Percentiles rank a stretch among this genome's conserved stretches.
Evolutionary conservation across 2,329 filamentous ascomycete genomes (phyloP).

Genomic region (Daldinia eschscholtzii): DNA sequence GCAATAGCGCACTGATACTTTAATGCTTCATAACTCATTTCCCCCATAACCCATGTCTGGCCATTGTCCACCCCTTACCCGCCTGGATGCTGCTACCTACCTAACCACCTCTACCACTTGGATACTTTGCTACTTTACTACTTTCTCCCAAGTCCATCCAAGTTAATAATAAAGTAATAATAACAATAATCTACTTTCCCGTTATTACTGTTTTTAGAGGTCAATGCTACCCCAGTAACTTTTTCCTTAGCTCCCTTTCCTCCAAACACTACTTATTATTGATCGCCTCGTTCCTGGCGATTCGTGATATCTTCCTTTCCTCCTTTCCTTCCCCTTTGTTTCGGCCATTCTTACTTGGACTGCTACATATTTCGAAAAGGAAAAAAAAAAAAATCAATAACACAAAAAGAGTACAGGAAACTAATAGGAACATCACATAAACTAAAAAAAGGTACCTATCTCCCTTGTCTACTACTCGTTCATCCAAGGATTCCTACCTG

Average conservation of each 20-base stretch:
- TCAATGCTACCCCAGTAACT: conserved; percentile 36
- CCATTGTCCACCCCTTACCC: conserved; percentile 49
- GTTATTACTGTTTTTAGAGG: conserved; percentile 50
- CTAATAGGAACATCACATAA: conserved; percentile 26
- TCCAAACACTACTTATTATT: conserved; percentile 43
- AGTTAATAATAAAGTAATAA: conserved; percentile 27
- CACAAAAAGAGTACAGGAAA: conserved; percentile 20
- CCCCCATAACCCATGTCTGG: conserved; percentile 48
- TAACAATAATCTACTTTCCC: conserved; percentile 51
- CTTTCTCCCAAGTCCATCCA: conserved; percentile 31
- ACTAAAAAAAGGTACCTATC: conserved; percentile 26
- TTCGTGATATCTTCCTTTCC: conserved; percentile 42
- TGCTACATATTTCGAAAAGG: conserved; percentile 2
- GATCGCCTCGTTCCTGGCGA: conserved; percentile 41
- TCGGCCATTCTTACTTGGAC: conserved; percentile 30
- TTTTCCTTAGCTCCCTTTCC: conserved; percentile 36
- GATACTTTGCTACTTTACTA: conserved; percentile 39
- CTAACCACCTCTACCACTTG: conserved; percentile 40
- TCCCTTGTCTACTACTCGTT: conserved; percentile 47
- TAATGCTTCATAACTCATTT: conserved; percentile 51
- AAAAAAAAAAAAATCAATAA: conserved; percentile 27
- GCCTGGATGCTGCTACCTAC: conserved; percentile 37
- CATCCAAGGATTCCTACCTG: conserved; percentile 50
- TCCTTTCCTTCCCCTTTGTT: conserved; percentile 49
- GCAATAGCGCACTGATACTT: conserved; percentile 53